A percentile compares a stretch with the other conserved stretches of the same genome.
These are phyloP conservation scores for Rhizopogon sp. DNA, from an alignment of 768 basidiomycete species.

Conservation along the genomic window DNA sequence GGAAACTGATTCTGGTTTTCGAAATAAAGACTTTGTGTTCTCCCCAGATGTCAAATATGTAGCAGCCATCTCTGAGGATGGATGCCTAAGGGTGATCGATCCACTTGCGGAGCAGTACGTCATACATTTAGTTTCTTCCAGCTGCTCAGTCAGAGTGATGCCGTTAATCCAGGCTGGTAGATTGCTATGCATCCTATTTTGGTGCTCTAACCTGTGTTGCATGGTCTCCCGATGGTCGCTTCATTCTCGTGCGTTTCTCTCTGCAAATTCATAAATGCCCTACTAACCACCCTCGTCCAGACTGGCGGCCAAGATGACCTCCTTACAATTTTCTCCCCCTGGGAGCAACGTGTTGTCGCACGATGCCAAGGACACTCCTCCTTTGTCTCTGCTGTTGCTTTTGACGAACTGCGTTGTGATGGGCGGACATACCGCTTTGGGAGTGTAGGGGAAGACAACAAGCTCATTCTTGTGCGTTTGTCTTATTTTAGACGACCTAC, in stretches of 20 bases:
- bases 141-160: not conserved
- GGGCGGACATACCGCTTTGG: slow-evolving; percentile 91
- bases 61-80: slow-evolving; percentile 90
- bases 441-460: slow-evolving; percentile 96
- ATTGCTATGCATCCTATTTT: slow-evolving; percentile 94
- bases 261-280: not conserved
- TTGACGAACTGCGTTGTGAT: slow-evolving; percentile 86
- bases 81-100: slow-evolving; percentile 86
- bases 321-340: slow-evolving; percentile 89
- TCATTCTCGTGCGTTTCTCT: slow-evolving; percentile 59
- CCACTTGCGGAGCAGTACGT: slow-evolving; percentile 79
- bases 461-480: slow-evolving; percentile 72
- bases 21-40: slow-evolving; percentile 73
- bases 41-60: slow-evolving; percentile 91
- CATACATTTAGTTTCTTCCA: not conserved
- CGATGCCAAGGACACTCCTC: slow-evolving; percentile 97
- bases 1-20: slow-evolving; percentile 1
- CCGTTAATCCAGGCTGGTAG: slow-evolving; percentile 59
- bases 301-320: slow-evolving; percentile 98
- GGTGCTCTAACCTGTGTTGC: slow-evolving; percentile 85
- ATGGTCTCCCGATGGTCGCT: slow-evolving; percentile 95
- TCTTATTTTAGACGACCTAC: not conserved
- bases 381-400: slow-evolving; percentile 85
- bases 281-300: slow-evolving; percentile 31
- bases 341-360: slow-evolving; percentile 91